These are phyloP conservation scores for Rosa persica DNA, from an alignment of 306 rosid genomes.

Conservation along the genomic window DNA sequence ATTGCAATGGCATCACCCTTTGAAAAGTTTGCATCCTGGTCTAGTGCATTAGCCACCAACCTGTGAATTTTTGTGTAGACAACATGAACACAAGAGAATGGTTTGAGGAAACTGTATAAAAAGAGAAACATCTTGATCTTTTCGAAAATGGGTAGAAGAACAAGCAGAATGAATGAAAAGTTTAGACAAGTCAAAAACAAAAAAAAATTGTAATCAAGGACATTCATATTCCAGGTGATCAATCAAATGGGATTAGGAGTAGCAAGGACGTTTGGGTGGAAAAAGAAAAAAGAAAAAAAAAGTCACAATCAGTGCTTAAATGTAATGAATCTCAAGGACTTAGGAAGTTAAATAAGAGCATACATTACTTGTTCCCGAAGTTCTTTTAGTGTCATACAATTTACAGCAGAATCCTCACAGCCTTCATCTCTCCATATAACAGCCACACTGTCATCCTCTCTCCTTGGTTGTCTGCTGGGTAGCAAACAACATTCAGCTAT, in stretches of 20 bases:
- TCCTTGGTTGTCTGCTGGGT: conserved; percentile 46
- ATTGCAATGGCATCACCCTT: conserved; percentile 90
- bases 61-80: conserved; percentile 43
- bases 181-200: neutral
- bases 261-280: neutral
- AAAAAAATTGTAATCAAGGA: neutral
- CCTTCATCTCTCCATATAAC: conserved; percentile 88
- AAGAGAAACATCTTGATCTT: neutral
- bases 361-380: conserved; percentile 75
- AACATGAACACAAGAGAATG: conserved; percentile 5
- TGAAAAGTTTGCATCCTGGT: conserved; percentile 49
- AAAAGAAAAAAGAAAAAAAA: neutral
- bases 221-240: neutral
- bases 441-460: conserved; percentile 56
- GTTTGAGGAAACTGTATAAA: neutral
- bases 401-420: conserved; percentile 48
- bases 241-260: neutral
- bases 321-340: neutral
- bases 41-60: conserved; percentile 72
- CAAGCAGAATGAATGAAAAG: neutral
- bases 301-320: neutral
- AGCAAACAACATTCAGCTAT: conserved; percentile 81
- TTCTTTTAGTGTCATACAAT: conserved; percentile 58
- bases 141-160: neutral
- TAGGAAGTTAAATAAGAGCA: conserved; percentile 25